Evolutionary conservation across 805 yeast genomes (phyloP).

Genomic region (Millerago galiae): DNA sequence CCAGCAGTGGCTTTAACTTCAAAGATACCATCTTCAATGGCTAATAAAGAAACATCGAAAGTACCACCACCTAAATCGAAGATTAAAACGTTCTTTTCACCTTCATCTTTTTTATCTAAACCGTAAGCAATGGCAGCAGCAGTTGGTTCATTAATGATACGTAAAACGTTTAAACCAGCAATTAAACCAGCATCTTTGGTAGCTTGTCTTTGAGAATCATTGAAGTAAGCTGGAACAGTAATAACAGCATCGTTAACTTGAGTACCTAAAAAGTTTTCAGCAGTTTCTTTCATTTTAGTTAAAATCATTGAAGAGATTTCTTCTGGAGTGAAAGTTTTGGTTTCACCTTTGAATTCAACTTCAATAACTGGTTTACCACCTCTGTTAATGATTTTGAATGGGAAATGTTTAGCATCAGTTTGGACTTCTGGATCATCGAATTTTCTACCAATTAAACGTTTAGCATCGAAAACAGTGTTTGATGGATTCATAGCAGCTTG

Average conservation of each 20-base stretch:
- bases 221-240: constrained; percentile 16
- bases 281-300: constrained; percentile 66
- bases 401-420: constrained; percentile 74
- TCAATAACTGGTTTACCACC: constrained; percentile 60
- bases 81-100: constrained; percentile 80
- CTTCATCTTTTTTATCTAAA: constrained; percentile 66
- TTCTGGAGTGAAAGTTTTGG: constrained; percentile 84
- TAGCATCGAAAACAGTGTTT: constrained; percentile 86
- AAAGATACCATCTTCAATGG: constrained; percentile 93
- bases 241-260: constrained; percentile 13
- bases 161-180: constrained; percentile 14
- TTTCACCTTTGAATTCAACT: constrained; percentile 51
- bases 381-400: constrained; percentile 70
- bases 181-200: constrained; percentile 17
- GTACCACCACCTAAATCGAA: constrained; percentile 98
- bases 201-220: constrained; percentile 16
- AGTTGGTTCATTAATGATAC: constrained; percentile 28
- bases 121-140: constrained; percentile 98
- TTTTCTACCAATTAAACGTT: constrained; percentile 92
- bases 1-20: constrained; percentile 82
- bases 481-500: constrained; percentile 92
- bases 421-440: constrained; percentile 73
- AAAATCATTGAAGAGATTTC: constrained; percentile 92
- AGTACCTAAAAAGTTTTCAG: constrained; percentile 14
- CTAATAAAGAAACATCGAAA: constrained; percentile 87